A percentile compares a stretch with the other conserved stretches of the same genome.
phyloP scores from a whole-genome alignment of 306 rosid genomes.

The Comarum palustre region DNA sequence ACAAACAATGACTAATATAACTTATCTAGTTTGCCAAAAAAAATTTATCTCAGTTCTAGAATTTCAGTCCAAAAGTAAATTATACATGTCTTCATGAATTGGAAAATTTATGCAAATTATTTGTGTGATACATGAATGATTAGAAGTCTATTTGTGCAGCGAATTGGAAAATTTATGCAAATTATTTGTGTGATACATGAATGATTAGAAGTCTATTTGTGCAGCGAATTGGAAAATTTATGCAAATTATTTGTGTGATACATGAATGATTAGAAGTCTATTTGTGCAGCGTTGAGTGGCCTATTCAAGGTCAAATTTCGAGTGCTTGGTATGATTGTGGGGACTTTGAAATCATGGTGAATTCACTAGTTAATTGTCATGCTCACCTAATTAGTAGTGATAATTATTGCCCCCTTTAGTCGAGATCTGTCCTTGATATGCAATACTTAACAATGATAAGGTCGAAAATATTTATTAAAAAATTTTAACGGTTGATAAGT shows the following conservation, averaged over 20 bases:
- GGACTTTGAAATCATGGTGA: slow-evolving; percentile 35
- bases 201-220: slow-evolving; percentile 26
- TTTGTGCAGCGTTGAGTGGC: slow-evolving; percentile 21
- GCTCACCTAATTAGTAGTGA: slow-evolving; percentile 38
- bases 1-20: background rate
- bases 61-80: background rate
- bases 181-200: slow-evolving; percentile 37
- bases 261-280: slow-evolving; percentile 29
- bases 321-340: slow-evolving; percentile 41
- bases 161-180: no score
- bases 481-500: no score
- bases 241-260: slow-evolving; percentile 37
- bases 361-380: slow-evolving; percentile 37
- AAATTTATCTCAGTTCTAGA: background rate
- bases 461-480: no score
- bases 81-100: slow-evolving; percentile 16
- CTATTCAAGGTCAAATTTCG: slow-evolving; percentile 35
- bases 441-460: slow-evolving; percentile 36
- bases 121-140: slow-evolving; percentile 40
- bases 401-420: slow-evolving; percentile 34
- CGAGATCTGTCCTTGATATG: slow-evolving; percentile 29
- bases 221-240: no score
- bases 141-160: slow-evolving; percentile 19
- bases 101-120: slow-evolving; percentile 23
- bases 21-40: no score